Percentiles rank a stretch among this genome's conserved stretches.
phyloP scores from a whole-genome alignment of 768 basidiomycete species.

The Pleurotus eryngii region DNA sequence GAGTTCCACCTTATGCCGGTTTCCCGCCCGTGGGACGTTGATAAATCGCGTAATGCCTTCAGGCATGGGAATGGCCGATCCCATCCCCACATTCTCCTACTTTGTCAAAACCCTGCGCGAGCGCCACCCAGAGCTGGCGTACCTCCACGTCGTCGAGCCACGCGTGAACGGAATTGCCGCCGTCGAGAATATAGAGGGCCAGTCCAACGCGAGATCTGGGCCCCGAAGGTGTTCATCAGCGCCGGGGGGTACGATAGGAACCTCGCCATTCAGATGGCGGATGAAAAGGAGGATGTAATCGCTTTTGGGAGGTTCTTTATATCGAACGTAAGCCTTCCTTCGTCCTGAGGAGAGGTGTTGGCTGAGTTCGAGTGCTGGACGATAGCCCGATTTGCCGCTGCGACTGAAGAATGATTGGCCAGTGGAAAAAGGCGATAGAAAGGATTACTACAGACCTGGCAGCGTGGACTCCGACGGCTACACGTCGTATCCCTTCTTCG shows the following conservation, averaged over 20 bases:
- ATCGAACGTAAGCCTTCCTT: slow-evolving; percentile 28
- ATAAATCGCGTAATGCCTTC: not conserved
- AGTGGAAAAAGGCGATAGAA: slow-evolving; percentile 21
- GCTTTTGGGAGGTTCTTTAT: slow-evolving; percentile 34
- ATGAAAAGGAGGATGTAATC: slow-evolving; percentile 20
- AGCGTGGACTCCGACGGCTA: slow-evolving; percentile 24
- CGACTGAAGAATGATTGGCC: slow-evolving; percentile 25
- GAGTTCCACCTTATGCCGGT: too few species aligned
- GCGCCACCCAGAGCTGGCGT: slow-evolving; percentile 33
- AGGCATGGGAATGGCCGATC: slow-evolving; percentile 34
- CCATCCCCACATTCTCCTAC: slow-evolving; percentile 32
- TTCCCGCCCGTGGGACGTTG: slow-evolving; percentile 4
- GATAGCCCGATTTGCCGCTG: slow-evolving; percentile 30
- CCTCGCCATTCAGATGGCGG: slow-evolving; percentile 23
- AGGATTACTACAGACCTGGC: slow-evolving; percentile 23
- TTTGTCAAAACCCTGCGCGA: slow-evolving; percentile 23
- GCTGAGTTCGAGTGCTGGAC: not conserved
- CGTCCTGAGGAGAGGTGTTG: not conserved
- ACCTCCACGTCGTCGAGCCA: slow-evolving; percentile 38
- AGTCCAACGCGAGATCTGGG: slow-evolving; percentile 23
- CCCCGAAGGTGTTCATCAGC: slow-evolving; percentile 22
- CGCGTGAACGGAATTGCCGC: slow-evolving; percentile 10
- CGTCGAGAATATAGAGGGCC: not conserved
- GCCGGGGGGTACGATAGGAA: slow-evolving; percentile 31
- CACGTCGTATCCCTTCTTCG: slow-evolving; percentile 25